phyloP scores from a whole-genome alignment of 2,329 filamentous ascomycete genomes.

The Aspergillus hiratsukae region DNA sequence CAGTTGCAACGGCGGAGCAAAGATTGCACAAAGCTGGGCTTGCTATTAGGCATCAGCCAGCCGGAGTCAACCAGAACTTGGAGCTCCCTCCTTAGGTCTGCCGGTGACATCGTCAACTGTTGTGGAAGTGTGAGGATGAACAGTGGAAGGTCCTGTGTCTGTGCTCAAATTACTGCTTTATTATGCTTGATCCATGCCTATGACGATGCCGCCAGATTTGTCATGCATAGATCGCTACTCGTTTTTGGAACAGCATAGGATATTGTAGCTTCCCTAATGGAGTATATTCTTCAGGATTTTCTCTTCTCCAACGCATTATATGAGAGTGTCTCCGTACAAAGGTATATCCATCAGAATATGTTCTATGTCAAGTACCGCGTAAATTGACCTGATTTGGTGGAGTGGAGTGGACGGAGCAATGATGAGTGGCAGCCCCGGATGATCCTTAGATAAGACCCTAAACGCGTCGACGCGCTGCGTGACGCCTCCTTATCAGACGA shows the following conservation, averaged over 20 bases:
- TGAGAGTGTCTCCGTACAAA: neutral
- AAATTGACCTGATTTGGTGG: neutral
- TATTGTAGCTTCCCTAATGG: too few species aligned
- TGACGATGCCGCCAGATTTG: neutral
- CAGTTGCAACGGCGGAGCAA: neutral
- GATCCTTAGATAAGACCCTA: conserved; percentile 17
- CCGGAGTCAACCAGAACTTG: neutral
- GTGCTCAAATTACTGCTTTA: neutral
- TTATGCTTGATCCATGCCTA: neutral
- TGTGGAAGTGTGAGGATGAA: neutral
- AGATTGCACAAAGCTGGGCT: neutral
- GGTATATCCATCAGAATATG: neutral
- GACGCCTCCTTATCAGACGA: conserved; percentile 19
- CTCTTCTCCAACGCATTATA: neutral
- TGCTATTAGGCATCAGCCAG: neutral
- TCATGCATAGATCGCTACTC: neutral
- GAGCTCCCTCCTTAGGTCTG: neutral
- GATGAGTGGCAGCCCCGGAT: conserved; percentile 5
- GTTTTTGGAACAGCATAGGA: too few species aligned
- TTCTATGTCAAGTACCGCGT: neutral
- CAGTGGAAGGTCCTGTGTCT: neutral
- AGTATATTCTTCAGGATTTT: neutral
- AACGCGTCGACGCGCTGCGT: conserved; percentile 36
- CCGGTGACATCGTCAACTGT: neutral
- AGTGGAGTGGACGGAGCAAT: neutral